Conservation (phyloP, 352 stramenopile genomes). For the Globisporangium emineosum region DNA sequence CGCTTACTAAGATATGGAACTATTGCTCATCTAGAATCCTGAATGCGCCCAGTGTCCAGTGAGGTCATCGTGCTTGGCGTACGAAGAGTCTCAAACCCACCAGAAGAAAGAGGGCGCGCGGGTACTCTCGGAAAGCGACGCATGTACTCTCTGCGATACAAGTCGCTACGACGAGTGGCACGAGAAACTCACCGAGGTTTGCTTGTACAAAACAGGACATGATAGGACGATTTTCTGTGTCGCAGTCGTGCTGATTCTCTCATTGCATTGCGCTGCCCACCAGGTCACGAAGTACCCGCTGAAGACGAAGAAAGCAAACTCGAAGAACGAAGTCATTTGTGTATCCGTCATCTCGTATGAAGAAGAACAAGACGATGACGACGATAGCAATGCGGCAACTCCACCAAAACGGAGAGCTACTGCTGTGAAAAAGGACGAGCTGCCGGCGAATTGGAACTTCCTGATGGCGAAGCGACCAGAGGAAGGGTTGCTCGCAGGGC, state of each 20-base stretch:
- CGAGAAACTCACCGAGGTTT: constrained; percentile 20
- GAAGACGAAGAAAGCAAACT: constrained; percentile 77
- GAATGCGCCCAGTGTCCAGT: constrained; percentile 68
- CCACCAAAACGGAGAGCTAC: constrained; percentile 3
- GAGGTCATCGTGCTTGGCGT: constrained; percentile 59
- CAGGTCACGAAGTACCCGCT: constrained; percentile 81
- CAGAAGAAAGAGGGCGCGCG: background rate
- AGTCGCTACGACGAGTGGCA: constrained; percentile 57
- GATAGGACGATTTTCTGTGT: background rate
- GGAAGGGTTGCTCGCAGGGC: constrained; percentile 72
- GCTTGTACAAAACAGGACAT: background rate
- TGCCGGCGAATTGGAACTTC: constrained; percentile 51
- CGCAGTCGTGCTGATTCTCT: background rate
- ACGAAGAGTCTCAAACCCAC: constrained; percentile 37
- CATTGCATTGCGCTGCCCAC: background rate
- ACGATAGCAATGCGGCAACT: background rate
- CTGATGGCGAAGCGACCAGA: constrained; percentile 76
- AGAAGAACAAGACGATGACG: constrained; percentile 9
- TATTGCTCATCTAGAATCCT: constrained; percentile 46
- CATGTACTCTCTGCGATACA: constrained; percentile 67
- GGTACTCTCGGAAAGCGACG: constrained; percentile 9
- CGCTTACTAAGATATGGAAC: background rate
- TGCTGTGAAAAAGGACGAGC: constrained; percentile 6
- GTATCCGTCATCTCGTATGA: constrained; percentile 66
- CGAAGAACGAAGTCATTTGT: constrained; percentile 72